These are phyloP conservation scores for Aspergillus neoniger DNA, from an alignment of 2,329 filamentous ascomycete species.

Conservation along the genomic window DNA sequence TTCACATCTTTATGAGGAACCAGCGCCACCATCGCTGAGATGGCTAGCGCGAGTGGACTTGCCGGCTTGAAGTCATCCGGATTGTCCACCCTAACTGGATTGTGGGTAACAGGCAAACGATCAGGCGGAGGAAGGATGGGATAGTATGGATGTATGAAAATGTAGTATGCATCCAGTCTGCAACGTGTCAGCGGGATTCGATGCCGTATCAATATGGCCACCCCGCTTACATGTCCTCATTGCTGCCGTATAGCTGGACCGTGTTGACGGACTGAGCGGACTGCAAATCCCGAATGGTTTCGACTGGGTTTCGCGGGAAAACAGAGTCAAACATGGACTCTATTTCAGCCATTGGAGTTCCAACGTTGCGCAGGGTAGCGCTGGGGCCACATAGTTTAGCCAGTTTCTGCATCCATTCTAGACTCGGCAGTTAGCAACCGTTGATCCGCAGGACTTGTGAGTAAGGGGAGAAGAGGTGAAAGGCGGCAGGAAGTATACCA, in stretches of 20 bases:
- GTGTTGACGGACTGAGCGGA: slow-evolving; percentile 15
- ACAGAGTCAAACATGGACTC: slow-evolving; percentile 52
- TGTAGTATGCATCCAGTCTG: slow-evolving; percentile 35
- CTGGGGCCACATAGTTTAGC: slow-evolving; percentile 46
- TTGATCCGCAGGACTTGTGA: neutral
- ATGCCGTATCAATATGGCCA: neutral
- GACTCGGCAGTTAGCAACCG: neutral
- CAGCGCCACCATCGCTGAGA: slow-evolving; percentile 31
- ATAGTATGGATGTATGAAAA: slow-evolving; percentile 34
- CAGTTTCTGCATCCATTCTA: slow-evolving; percentile 23
- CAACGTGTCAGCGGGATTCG: neutral
- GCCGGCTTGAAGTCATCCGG: slow-evolving; percentile 19
- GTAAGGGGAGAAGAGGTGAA: neutral
- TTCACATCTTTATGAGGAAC: slow-evolving; percentile 28
- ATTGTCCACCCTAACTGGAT: slow-evolving; percentile 12
- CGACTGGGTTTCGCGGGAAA: slow-evolving; percentile 13
- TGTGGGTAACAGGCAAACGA: slow-evolving; percentile 17
- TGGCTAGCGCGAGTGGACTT: slow-evolving; percentile 31
- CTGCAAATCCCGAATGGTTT: neutral
- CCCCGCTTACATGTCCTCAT: slow-evolving; percentile 44
- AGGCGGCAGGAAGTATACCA: slow-evolving; percentile 3
- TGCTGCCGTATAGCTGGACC: slow-evolving; percentile 47
- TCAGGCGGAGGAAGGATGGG: slow-evolving; percentile 31
- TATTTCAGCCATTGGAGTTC: slow-evolving; percentile 50
- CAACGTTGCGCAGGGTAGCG: slow-evolving; percentile 51